Base-by-base conservation (phyloP, 768 basidiomycete species). In the Mycena haematopus region DNA sequence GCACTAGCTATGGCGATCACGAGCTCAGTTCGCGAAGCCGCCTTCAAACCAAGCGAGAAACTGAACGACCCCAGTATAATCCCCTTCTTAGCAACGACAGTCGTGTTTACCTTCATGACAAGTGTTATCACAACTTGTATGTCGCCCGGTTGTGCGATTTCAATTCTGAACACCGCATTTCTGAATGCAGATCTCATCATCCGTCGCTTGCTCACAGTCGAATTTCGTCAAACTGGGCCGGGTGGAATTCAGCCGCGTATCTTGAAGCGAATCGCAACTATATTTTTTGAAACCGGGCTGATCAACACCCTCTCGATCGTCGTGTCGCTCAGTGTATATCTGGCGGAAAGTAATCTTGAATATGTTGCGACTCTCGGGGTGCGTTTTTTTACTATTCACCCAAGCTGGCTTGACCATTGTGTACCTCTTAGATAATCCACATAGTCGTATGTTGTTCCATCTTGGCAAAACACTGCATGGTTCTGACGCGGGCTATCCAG, bases 261-360 rank as follows among this genome's bases (percentile, higher is more conserved):
- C 15, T 31, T 61, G 1, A 19, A 24, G 6, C 31, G 53, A 24
- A 22, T 55, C 15, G 60, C 53, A 9, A 55, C 5, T 1, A 54
- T 55, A 55, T 61, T 61, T 22, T 61, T 61, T 21, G 60, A 61
- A 33, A 55, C 60, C 21, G 60, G 60, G 7, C 19, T 61, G 2
- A 40, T 61, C n/a, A 55, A 61, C 53, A 55, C 53, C 7, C 60
- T 61, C 14, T 55, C 53, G 1, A 5, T 61, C 38, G 27, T 61
- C 21, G 53, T 25, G 6, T 61, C 60, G 14, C 38, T 61, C 14
- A 45, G 52, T 7, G 31, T 61, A 5, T 61, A 61, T 22, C 60
- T 61, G 10, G 14, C 38, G 5, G 29, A 21, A 6, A 61, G 60
- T n/a, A 56, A 56, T 29, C 52, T 61, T 22, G 46, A 61, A 25